Base-by-base conservation (phyloP, 805 yeast species). In the Blastobotrys americana region DNA sequence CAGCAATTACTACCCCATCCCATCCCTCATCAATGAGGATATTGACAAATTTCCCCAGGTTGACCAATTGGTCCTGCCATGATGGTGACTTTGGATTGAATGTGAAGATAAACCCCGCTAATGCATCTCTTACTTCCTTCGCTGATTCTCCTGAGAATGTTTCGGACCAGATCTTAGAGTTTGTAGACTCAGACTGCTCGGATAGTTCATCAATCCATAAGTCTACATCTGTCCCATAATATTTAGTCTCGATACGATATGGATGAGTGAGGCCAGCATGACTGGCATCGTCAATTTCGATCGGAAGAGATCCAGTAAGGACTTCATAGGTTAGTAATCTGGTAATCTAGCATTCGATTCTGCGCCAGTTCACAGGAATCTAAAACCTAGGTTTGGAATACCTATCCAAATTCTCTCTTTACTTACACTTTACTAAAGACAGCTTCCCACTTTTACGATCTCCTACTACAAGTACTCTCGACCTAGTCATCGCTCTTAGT, bases 191-290 rank as follows among this genome's bases (percentile, higher is more conserved):
- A 48, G 16, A 38, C 46, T 37, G 68, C 61, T 40, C 67, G 49
- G 3, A 48, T 53, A 44, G 57, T 47, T 67, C 68, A 44, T 67
- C 70, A 3, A 62, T 51, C 60, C 68, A 61, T 1, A 66, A 45
- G 2, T 60, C 59, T 6, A 64, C 58, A 4, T 52, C 58, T 4
- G 59, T 54, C n/a, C 54, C 55, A 53, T 62, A 68, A 50, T 68
- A 68, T 49, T 59, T 61, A 25, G 55, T 52, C 18, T 42, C 44
- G 43, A 66, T 22, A 20, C 48, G 42, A 45, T 61, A 37, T 41
- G 54, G 37, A 46, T 52, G 52, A 27, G 52, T 34, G 28, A 57
- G 47, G 39, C 71, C 59, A 10, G 60, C 53, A 50, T 63, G 67
- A 13, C 43, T 39, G 3, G 28, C 28, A 3, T 41, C 48, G 3